Evolutionary conservation across 148 eudicot genomes (phyloP).

Genomic region (Nepenthes gracilis): DNA sequence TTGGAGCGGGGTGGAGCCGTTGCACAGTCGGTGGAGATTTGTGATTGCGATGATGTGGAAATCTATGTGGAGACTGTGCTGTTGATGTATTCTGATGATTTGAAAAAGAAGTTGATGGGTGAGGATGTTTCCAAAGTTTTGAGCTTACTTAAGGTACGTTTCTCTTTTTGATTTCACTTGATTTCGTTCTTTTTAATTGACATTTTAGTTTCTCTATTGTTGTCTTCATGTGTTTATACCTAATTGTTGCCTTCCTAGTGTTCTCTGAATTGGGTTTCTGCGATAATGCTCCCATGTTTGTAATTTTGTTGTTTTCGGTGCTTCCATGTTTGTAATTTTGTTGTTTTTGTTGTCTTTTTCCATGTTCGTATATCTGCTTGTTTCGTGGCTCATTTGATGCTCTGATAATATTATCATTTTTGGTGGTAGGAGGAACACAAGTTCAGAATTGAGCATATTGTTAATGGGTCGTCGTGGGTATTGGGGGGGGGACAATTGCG

Average conservation of each 20-base stretch:
- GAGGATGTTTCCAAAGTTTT: constrained; percentile 52
- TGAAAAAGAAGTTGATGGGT: constrained; percentile 53
- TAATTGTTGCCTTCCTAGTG: too few relatives aligned
- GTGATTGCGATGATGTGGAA: constrained; percentile 93
- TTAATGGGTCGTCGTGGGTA: too few relatives aligned
- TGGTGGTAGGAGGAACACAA: too few relatives aligned
- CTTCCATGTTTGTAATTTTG: not conserved
- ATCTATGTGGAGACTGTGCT: constrained; percentile 69
- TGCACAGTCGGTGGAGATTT: constrained; percentile 68
- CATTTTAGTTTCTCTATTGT: not conserved
- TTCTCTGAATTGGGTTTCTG: too few relatives aligned
- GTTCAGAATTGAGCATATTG: too few relatives aligned
- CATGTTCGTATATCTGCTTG: too few relatives aligned
- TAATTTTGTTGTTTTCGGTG: not conserved
- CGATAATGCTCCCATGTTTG: not conserved
- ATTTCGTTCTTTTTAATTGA: not conserved
- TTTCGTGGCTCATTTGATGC: too few relatives aligned
- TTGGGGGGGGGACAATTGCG: too few relatives aligned
- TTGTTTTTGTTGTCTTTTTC: too few relatives aligned
- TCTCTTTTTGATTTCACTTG: not conserved
- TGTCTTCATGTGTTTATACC: too few relatives aligned
- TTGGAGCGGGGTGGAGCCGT: constrained; percentile 26
- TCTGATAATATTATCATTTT: too few relatives aligned
- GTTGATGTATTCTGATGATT: constrained; percentile 70
- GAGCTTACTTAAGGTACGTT: constrained; percentile 56